These are phyloP conservation scores for Amaranthus hypochondriacus DNA, from an alignment of 148 eudicot genomes.

Conservation along the genomic window DNA sequence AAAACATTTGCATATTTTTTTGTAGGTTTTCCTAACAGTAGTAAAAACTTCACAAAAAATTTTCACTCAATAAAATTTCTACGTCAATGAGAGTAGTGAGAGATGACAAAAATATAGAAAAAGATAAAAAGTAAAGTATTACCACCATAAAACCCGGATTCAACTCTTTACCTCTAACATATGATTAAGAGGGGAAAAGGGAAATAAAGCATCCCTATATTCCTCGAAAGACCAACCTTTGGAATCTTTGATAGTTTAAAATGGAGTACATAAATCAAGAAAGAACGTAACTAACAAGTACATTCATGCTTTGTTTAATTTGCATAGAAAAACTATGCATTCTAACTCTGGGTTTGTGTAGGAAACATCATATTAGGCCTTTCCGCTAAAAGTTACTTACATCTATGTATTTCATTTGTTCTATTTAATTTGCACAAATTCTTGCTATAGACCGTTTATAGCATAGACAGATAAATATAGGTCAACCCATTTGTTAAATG, in stretches of 20 bases:
- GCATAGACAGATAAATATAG: neutral
- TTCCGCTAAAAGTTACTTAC: neutral
- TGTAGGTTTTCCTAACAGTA: too few relatives aligned
- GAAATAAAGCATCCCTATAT: neutral
- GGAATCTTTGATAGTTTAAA: neutral
- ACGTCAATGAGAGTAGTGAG: too few relatives aligned
- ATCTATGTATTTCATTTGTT: neutral
- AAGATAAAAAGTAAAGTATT: neutral
- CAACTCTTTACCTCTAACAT: neutral
- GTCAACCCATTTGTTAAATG: too few relatives aligned
- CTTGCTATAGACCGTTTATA: neutral
- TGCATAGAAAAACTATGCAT: neutral
- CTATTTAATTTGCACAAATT: neutral
- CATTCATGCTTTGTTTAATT: neutral
- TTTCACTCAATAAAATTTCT: too few relatives aligned
- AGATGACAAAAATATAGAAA: too few relatives aligned
- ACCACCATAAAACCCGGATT: neutral
- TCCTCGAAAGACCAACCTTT: neutral
- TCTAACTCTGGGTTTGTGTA: neutral
- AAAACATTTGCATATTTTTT: too few relatives aligned
- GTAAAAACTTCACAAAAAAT: too few relatives aligned
- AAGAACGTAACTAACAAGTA: neutral
- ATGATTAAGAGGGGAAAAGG: neutral
- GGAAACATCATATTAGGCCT: slow-evolving; percentile 3
- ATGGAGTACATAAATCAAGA: neutral